Conservation (phyloP, 2,329 filamentous ascomycete genomes). For the Botrytis aclada region DNA sequence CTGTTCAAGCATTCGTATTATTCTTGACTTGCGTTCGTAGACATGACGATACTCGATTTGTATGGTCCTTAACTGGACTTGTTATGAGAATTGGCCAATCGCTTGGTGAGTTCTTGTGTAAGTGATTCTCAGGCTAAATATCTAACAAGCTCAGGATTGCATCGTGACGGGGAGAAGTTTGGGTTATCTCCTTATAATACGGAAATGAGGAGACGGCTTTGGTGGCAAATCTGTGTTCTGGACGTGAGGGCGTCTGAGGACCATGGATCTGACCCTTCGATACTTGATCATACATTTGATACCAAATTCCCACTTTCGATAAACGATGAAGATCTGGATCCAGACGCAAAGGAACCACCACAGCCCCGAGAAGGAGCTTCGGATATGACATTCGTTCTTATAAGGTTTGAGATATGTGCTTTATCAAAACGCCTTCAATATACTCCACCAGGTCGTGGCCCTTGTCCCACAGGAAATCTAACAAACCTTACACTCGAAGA, state of each 20-base stretch:
- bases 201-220: constrained; percentile 57
- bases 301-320: constrained; percentile 51
- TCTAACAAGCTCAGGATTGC: constrained; percentile 40
- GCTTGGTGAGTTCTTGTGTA: constrained; percentile 35
- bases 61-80: constrained; percentile 58
- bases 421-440: constrained; percentile 32
- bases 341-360: constrained; percentile 34
- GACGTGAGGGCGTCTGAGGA: constrained; percentile 61
- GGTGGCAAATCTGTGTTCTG: constrained; percentile 59
- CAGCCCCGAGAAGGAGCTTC: constrained; percentile 36
- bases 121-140: not conserved
- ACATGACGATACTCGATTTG: constrained; percentile 42
- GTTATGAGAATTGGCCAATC: constrained; percentile 57
- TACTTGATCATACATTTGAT: constrained; percentile 57
- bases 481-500: constrained; percentile 31
- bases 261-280: constrained; percentile 60
- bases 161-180: constrained; percentile 56
- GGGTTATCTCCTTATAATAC: constrained; percentile 55
- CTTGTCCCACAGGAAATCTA: constrained; percentile 14
- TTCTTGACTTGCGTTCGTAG: constrained; percentile 54
- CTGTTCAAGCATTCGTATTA: constrained; percentile 53
- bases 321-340: constrained; percentile 47
- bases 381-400: constrained; percentile 41
- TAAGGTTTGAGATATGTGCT: constrained; percentile 39
- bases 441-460: constrained; percentile 26